Percentiles rank a stretch among this genome's conserved stretches.
Conservation (phyloP, 495 filamentous ascomycete species). For the Talaromyces ruber region DNA sequence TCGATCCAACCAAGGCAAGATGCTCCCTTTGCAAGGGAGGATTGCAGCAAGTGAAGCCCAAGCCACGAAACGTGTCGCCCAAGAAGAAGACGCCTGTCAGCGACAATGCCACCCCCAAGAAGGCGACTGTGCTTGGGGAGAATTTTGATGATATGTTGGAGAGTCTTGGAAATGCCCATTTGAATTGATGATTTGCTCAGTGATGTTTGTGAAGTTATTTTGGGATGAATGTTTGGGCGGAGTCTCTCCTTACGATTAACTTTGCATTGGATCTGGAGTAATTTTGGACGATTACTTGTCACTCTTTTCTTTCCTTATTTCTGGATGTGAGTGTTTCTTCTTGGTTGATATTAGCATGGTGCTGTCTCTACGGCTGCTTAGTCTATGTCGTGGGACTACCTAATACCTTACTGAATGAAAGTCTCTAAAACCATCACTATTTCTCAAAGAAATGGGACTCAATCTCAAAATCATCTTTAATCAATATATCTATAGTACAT, state of each 20-base stretch:
- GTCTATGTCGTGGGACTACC: neutral
- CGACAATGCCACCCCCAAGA: neutral
- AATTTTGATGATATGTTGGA: conserved; percentile 2
- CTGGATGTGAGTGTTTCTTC: neutral
- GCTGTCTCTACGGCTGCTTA: neutral
- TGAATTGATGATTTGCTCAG: neutral
- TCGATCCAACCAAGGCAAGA: conserved; percentile 53
- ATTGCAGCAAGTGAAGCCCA: conserved; percentile 72
- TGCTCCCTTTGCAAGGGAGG: conserved; percentile 64
- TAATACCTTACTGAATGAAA: neutral
- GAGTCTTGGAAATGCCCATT: neutral
- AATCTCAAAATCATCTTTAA: neutral
- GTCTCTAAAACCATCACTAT: neutral
- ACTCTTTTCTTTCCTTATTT: neutral
- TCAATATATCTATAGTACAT: neutral
- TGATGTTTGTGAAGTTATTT: neutral
- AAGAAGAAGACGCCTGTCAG: conserved; percentile 50
- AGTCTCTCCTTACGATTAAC: neutral
- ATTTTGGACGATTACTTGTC: neutral
- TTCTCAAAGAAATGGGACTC: neutral
- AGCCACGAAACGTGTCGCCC: conserved; percentile 48
- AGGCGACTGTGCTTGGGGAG: neutral
- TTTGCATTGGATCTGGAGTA: conserved; percentile 1
- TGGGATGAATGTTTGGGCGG: neutral
- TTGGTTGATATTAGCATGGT: neutral